Evolutionary conservation across 1,284 basidiomycete species (phyloP), one percentile per base, ranked within the genome.

Genomic region (Baeospora myosura): DNA sequence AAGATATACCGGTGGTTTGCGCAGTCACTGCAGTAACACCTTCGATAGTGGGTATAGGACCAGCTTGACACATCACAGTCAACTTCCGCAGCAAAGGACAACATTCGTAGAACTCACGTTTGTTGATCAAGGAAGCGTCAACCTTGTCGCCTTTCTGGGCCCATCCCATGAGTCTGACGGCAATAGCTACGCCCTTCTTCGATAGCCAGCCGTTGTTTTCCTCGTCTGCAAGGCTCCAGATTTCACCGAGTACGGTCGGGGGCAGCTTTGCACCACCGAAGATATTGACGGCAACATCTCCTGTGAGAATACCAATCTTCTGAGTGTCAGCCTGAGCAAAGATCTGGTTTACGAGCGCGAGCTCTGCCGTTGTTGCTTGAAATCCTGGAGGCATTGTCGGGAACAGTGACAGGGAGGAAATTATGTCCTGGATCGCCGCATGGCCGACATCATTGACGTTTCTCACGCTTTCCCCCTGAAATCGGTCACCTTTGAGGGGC

Each of bases 211-310:
- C 94, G 49, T 88, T 88, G 69, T 96, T 93, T 34, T 91, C 85
- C 39, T 86, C 83, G 68, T 99, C 96, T 30, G 93, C 84, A 46
- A 98, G 66, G 41, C 72, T 76, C 95, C 96, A 99, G 53, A 99
- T 85, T 67, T 96, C 88, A 31, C 93, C 92, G 45, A 98, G 81
- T 25, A 77, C 72, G n/a, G 73, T 66, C 5, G 88, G 80, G 22
- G 78, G 64, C 42, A 95, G 75, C 53, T 85, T 84, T 34, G 89
- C 82, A 42, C 88, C 82, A 45, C 77, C 71, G 54, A 94, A 88
- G 43, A 91, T 68, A 56, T 76, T 78, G 58, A 93, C 81, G 29
- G 89, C 91, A 51, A 84, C 80, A 46, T 90, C 86, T 52, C 90
- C 89, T 14, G 86, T 87, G 56, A 95, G 68, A 46, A 90, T 76